Evolutionary conservation across 106 monocot species (phyloP).

Genomic region (Apostasia shenzhenica): DNA sequence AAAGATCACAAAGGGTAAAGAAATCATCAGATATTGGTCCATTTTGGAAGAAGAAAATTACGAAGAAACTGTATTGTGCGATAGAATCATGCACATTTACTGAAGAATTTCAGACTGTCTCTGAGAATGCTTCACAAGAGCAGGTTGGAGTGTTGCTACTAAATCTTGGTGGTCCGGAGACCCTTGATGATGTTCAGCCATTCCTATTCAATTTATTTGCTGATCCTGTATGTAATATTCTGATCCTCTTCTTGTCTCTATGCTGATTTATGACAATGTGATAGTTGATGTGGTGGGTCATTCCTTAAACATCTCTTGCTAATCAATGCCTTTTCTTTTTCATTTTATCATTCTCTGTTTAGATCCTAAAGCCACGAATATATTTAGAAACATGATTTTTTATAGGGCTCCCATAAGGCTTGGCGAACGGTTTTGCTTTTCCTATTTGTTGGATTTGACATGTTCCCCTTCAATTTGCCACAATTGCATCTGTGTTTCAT

Average conservation of each 20-base stretch:
- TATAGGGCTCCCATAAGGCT: not conserved
- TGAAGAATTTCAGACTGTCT: slow-evolving; percentile 10
- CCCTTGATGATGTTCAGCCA: slow-evolving; percentile 83
- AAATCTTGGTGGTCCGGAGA: slow-evolving; percentile 90
- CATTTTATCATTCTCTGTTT: not conserved
- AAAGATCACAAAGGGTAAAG: not conserved
- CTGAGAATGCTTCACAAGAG: slow-evolving; percentile 22
- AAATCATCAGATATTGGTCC: not conserved
- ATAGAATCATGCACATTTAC: slow-evolving; percentile 18
- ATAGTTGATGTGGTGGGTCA: not conserved
- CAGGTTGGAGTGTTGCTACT: slow-evolving; percentile 64
- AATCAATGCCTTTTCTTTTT: not conserved
- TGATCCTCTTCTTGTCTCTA: not conserved
- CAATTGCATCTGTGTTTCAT: too few relatives aligned
- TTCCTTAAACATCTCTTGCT: not conserved
- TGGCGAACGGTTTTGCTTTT: not conserved
- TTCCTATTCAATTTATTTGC: slow-evolving; percentile 94
- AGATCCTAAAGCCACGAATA: not conserved
- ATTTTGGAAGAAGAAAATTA: not conserved
- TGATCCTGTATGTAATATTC: slow-evolving; percentile 59
- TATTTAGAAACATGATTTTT: not conserved
- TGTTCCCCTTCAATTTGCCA: too few relatives aligned
- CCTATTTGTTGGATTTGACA: too few relatives aligned
- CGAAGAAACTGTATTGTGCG: slow-evolving; percentile 16
- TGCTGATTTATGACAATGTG: not conserved